Evolutionary conservation across 2,329 filamentous ascomycete genomes (phyloP).

Genomic region (Botrytis galanthina): DNA sequence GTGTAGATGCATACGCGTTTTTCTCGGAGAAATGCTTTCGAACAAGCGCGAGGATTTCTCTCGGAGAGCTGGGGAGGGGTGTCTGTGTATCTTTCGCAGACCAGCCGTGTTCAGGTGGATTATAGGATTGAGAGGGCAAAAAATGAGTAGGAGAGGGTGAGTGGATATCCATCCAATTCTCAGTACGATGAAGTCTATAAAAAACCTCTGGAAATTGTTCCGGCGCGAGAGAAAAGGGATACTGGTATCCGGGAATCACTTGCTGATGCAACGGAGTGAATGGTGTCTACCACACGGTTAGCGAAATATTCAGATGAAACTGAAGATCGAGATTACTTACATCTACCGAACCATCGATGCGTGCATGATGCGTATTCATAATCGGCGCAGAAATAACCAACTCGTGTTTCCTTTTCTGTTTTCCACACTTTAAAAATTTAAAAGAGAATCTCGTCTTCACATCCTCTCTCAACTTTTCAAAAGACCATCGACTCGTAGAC

Average conservation of each 20-base stretch:
- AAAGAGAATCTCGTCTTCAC: neutral
- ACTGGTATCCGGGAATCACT: neutral
- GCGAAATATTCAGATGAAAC: neutral
- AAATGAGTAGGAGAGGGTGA: no score
- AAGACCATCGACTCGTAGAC: neutral
- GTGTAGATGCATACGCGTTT: neutral
- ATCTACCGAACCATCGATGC: no score
- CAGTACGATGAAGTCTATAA: neutral
- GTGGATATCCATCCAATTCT: neutral
- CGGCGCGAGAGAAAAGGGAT: neutral
- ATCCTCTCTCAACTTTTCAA: neutral
- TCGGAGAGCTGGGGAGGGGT: neutral
- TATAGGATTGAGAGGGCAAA: neutral
- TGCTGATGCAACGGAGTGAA: accelerated
- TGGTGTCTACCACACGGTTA: neutral
- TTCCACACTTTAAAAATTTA: neutral
- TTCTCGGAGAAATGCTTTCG: neutral
- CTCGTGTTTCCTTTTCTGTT: neutral
- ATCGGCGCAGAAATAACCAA: neutral
- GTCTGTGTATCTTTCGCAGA: neutral
- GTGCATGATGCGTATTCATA: neutral
- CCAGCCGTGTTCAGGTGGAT: neutral
- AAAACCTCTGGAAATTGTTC: neutral
- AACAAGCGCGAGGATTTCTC: neutral
- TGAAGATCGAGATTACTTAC: neutral